A percentile compares a stretch with the other conserved stretches of the same genome.
Evolutionary conservation across 192 early-diverging fungal genomes (phyloP).

Genomic region (Backusella parvicylindrica): DNA sequence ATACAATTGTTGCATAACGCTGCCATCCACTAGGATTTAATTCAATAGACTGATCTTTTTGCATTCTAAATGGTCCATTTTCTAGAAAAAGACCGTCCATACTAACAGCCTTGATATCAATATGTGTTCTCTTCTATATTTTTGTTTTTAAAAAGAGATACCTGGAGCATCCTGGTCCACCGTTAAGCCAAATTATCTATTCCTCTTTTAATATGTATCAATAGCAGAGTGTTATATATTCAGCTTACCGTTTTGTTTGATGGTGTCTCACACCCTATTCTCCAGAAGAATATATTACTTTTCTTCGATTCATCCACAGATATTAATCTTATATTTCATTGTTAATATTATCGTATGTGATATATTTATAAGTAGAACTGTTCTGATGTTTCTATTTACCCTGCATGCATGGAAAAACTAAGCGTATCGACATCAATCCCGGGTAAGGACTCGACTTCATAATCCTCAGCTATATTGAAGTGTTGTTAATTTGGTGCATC

Average conservation of each 20-base stretch:
- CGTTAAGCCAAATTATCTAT: slow-evolving; percentile 67
- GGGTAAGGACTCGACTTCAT: slow-evolving; percentile 34
- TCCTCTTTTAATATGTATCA: neutral
- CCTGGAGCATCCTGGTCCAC: slow-evolving; percentile 41
- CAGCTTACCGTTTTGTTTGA: neutral
- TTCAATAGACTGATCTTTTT: slow-evolving; percentile 36
- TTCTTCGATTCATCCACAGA: slow-evolving; percentile 38
- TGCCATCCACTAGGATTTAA: slow-evolving; percentile 51
- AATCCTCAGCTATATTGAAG: slow-evolving; percentile 34
- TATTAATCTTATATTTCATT: slow-evolving; percentile 16
- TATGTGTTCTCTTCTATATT: neutral
- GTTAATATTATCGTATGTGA: neutral
- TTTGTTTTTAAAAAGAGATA: slow-evolving; percentile 1
- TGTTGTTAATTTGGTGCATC: neutral
- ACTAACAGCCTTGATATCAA: slow-evolving; percentile 20
- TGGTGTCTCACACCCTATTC: slow-evolving; percentile 27
- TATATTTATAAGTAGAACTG: neutral
- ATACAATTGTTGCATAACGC: slow-evolving; percentile 57
- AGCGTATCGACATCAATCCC: slow-evolving; percentile 22
- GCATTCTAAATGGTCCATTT: slow-evolving; percentile 50
- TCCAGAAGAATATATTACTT: slow-evolving; percentile 53
- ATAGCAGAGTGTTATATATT: neutral
- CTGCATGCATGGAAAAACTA: slow-evolving; percentile 42
- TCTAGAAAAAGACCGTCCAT: slow-evolving; percentile 68
- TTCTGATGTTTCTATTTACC: slow-evolving; percentile 25